Evolutionary conservation across 805 yeast species (phyloP), one percentile per base, ranked within the genome.

Genomic region (Tetrapisispora arboricola): DNA sequence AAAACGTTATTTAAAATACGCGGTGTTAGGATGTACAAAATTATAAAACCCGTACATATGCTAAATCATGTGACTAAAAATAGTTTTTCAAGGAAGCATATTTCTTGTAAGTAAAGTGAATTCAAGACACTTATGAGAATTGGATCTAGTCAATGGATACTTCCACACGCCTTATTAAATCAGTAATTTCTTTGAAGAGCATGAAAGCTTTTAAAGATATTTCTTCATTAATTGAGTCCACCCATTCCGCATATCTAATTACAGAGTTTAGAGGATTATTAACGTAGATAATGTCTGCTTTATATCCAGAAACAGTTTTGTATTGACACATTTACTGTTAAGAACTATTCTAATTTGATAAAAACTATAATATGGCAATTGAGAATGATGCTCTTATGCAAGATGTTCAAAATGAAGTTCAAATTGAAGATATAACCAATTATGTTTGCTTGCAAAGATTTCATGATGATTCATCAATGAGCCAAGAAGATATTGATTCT

Each of bases 341-440:
- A 12, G 13, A 6, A 27, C 6, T 27, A 26, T n/a, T n/a, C n/a
- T n/a, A n/a, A n/a, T n/a, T n/a, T n/a, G 18, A 28, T n/a, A 4
- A n/a, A 8, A n/a, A n/a, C 5, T 28, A 7, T n/a, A n/a, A 32
- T 17, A 40, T 35, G 36, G 53, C 48, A 17, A 27, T 19, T 0
- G 59, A 59, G 28, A 64, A 60, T n/a, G 78, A 73, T 47, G 59
- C 66, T 4, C 71, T 67, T 29, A 73, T 73, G 78, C 44, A 65
- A 17, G 71, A 70, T 1, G 65, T 71, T 56, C 73, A 72, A 39
- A 68, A 71, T 46, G 64, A 61, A 38, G 55, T 55, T 3, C 76
- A 71, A 40, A 68, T 71, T 3, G 57, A 61, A 27, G 47, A 61
- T 21, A 68, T 75, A 5, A 63, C 78, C 0, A 61, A 69, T 19